phyloP scores from a whole-genome alignment of 164 flowering plant genomes.

The Saururus chinensis region DNA sequence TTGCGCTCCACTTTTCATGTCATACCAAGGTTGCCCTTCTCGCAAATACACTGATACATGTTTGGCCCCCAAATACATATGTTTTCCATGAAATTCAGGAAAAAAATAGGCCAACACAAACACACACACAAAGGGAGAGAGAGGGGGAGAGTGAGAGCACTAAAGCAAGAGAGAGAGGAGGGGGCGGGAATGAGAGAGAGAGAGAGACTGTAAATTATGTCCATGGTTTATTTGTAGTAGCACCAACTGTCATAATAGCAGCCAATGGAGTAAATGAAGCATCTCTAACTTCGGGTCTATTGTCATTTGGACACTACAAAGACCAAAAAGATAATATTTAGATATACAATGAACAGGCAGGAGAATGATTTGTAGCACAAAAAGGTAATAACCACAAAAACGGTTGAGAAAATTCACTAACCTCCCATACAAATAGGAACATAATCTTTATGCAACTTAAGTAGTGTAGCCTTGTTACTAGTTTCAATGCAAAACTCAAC shows the following conservation, averaged over 20 bases:
- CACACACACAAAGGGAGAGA: no score
- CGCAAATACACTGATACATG: no score
- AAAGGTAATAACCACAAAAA: not conserved
- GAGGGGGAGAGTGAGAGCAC: no score
- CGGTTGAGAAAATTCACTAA: conserved; percentile 21
- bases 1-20: no score
- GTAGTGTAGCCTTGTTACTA: conserved; percentile 71
- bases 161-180: no score
- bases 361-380: not conserved
- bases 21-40: no score
- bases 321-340: not conserved
- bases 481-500: conserved; percentile 89
- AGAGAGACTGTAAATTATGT: no score
- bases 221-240: no score
- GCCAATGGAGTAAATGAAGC: conserved; percentile 92
- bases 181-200: no score
- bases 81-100: no score
- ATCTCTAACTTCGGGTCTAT: conserved; percentile 98
- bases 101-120: no score
- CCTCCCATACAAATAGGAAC: conserved; percentile 99
- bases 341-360: not conserved
- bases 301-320: conserved; percentile 85
- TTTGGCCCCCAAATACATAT: no score
- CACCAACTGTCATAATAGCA: conserved; percentile 97
- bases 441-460: conserved; percentile 92